Evolutionary conservation across 1,139 yeast genomes (phyloP).

Genomic region (Diutina rugosa): DNA sequence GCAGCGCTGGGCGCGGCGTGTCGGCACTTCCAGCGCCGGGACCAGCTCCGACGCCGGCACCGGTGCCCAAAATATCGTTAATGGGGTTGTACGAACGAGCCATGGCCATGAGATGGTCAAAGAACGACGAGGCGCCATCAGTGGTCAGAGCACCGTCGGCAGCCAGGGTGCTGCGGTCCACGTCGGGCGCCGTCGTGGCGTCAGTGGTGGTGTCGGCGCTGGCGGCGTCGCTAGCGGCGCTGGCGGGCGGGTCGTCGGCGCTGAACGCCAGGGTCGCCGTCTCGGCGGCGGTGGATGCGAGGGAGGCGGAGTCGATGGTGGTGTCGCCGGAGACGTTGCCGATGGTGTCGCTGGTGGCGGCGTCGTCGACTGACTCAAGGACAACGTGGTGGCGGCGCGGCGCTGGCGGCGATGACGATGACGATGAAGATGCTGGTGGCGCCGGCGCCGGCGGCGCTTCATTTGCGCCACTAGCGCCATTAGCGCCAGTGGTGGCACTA

Average conservation of each 20-base stretch:
- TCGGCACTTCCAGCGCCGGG: background rate
- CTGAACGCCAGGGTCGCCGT: too few species aligned
- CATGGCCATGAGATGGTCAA: background rate
- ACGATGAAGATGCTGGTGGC: background rate
- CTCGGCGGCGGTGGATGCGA: too few species aligned
- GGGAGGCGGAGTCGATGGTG: background rate
- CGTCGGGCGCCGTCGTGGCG: too few species aligned
- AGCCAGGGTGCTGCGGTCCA: too few species aligned
- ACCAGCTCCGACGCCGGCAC: background rate
- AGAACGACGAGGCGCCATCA: background rate
- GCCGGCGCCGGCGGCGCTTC: background rate
- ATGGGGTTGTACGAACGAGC: background rate
- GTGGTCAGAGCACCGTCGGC: background rate
- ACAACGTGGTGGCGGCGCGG: background rate
- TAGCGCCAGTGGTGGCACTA: background rate
- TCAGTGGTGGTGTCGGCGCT: background rate
- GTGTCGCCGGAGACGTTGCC: background rate
- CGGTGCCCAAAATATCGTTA: background rate
- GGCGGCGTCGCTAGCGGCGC: too few species aligned
- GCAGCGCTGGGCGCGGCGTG: background rate
- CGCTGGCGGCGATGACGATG: background rate
- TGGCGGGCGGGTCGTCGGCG: too few species aligned
- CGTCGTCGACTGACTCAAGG: too few species aligned
- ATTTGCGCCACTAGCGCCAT: background rate
- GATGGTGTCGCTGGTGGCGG: background rate